Base-by-base conservation (phyloP, 345 rosid species). In the Xanthoceras sorbifolium region DNA sequence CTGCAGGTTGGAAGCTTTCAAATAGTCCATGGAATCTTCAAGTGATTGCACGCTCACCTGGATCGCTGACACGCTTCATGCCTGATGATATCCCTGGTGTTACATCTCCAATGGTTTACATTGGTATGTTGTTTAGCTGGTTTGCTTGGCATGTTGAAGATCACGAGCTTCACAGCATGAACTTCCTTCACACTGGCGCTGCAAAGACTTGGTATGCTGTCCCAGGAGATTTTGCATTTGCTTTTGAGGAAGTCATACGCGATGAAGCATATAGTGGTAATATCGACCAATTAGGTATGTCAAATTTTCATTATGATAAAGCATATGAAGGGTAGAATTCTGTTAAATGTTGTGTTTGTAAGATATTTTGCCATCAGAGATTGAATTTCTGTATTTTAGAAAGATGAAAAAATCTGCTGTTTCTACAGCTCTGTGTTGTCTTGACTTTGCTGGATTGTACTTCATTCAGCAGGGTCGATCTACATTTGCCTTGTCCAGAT, bases 61-160 rank as follows among this genome's bases (percentile, higher is more conserved):
- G 99, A 60, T 97, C 99, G 22, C 93, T 97, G 63, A 97, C 99
- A 9, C 98, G 99, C 55, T 97, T 92, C 84, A 94, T 97, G 99
- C 98, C 99, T 20, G 99, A 97, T 87, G 98, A 97, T 82, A 97
- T 97, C 71, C 99, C 98, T 7, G 99, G 99, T 75, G 99, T 97
- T 63, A 91, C 99, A 72, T 92, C 98, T 72, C 98, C 99, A 52
- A 94, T 97, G 98, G 82, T 97, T 72, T 97, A 94, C 82, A 89
- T 97, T 50, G 99, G 98, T 57, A 97, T 97, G 99, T 54, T 97
- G 84, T 97, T 92, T 81, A 97, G 98, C 89, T 97, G 99, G 99
- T 97, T 97, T 89, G 99, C 99, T 67, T 97, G 99, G 98, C 99
- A 94, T 77, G 98, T 97, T 79, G 99, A 97, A 84, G 99, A 97